Conservation (phyloP, 2,329 filamentous ascomycete species). For the Raffaelea arxii region DNA sequence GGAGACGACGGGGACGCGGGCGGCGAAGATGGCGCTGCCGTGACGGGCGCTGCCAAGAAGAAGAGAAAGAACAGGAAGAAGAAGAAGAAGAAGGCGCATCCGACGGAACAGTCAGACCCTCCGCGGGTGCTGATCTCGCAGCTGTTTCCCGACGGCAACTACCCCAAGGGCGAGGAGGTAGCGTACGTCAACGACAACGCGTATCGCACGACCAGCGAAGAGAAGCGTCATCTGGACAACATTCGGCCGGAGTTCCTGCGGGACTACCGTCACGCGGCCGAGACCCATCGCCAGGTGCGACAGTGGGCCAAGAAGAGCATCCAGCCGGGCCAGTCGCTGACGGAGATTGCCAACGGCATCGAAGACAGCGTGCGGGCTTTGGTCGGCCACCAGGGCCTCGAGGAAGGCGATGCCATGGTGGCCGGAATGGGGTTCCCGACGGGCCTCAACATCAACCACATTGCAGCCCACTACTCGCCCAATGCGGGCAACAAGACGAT, state of each 20-base stretch:
- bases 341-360: slow-evolving; percentile 72
- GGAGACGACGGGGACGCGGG: slow-evolving; percentile 14
- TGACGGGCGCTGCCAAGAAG: slow-evolving; percentile 24
- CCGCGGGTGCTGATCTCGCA: slow-evolving; percentile 65
- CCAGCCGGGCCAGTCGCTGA: slow-evolving; percentile 67
- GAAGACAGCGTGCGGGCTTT: slow-evolving; percentile 69
- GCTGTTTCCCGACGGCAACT: slow-evolving; percentile 62
- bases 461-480: slow-evolving; percentile 74
- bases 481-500: slow-evolving; percentile 76
- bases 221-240: slow-evolving; percentile 74
- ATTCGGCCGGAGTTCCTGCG: slow-evolving; percentile 68
- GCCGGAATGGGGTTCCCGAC: slow-evolving; percentile 79
- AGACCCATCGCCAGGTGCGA: slow-evolving; percentile 71
- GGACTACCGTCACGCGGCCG: slow-evolving; percentile 70
- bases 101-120: slow-evolving; percentile 68
- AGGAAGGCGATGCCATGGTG: slow-evolving; percentile 65
- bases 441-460: slow-evolving; percentile 72
- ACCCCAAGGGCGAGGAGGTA: slow-evolving; percentile 68
- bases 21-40: slow-evolving; percentile 18
- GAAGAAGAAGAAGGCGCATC: slow-evolving; percentile 69
- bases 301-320: slow-evolving; percentile 73
- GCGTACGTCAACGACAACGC: slow-evolving; percentile 70
- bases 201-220: slow-evolving; percentile 72
- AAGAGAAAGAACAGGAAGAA: slow-evolving; percentile 62
- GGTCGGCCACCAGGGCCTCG: slow-evolving; percentile 63